Conservation (phyloP, 495 filamentous ascomycete genomes). For the Annulohypoxylon moriforme region DNA sequence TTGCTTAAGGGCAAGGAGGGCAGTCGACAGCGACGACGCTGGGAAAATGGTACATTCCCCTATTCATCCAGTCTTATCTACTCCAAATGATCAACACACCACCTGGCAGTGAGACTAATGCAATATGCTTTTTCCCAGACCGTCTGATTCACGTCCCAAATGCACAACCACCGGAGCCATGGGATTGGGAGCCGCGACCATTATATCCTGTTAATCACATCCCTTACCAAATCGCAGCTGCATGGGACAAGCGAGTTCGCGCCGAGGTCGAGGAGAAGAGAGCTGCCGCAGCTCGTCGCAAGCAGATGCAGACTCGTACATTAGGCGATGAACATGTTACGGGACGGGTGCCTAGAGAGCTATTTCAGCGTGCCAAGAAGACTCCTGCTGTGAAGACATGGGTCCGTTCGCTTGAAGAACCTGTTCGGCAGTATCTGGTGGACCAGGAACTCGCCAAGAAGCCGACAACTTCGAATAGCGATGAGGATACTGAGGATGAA, state of each 20-base stretch:
- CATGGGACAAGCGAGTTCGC: conserved; percentile 81
- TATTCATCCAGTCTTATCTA: not conserved
- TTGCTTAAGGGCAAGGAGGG: conserved; percentile 93
- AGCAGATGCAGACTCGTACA: conserved; percentile 44
- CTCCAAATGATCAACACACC: not conserved
- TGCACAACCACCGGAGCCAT: conserved; percentile 79
- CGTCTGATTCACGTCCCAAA: conserved; percentile 88
- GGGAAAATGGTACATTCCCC: conserved; percentile 85
- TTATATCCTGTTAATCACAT: conserved; percentile 80
- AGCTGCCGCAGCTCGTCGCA: conserved; percentile 44
- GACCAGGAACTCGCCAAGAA: conserved; percentile 59
- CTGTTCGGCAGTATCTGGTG: conserved; percentile 56
- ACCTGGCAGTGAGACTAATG: conserved; percentile 38
- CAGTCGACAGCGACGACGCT: conserved; percentile 84
- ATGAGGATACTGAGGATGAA: conserved; percentile 76
- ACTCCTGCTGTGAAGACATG: conserved; percentile 60
- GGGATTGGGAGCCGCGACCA: conserved; percentile 83
- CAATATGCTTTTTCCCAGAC: conserved; percentile 64
- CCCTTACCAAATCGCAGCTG: conserved; percentile 88
- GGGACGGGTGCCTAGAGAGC: conserved; percentile 68
- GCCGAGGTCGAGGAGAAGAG: conserved; percentile 57
- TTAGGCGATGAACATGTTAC: conserved; percentile 47
- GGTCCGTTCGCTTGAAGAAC: conserved; percentile 62
- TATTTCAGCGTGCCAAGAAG: conserved; percentile 62
- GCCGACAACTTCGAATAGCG: conserved; percentile 55